Evolutionary conservation across 768 basidiomycete species (phyloP).

Genomic region (Russula sp.): DNA sequence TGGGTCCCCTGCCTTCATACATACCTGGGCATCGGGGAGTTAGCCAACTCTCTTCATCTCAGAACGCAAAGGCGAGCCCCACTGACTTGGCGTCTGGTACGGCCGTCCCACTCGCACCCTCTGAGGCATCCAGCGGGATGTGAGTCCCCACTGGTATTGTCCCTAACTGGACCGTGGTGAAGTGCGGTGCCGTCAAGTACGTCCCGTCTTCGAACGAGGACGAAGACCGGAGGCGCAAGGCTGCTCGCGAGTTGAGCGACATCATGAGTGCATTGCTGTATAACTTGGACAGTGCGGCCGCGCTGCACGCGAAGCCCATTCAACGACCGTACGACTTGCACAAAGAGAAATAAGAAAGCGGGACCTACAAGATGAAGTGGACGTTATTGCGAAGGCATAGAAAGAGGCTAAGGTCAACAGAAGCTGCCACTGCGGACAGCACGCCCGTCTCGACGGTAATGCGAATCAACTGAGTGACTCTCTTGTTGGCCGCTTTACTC

Average conservation of each 20-base stretch:
- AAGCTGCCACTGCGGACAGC: not conserved
- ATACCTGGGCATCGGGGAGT: not conserved
- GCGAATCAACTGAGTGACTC: constrained; percentile 3
- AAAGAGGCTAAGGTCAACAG: not conserved
- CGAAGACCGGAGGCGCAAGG: not conserved
- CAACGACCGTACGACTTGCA: not conserved
- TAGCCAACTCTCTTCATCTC: not conserved
- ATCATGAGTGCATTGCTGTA: constrained; percentile 14
- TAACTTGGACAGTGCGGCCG: constrained; percentile 1
- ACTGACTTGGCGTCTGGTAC: not conserved
- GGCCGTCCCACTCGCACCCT: not conserved
- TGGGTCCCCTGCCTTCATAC: not conserved
- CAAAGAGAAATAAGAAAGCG: too few species aligned
- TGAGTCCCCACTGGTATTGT: not conserved
- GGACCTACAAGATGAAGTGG: not conserved
- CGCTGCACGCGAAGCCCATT: not conserved
- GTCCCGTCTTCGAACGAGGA: not conserved
- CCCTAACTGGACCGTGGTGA: not conserved
- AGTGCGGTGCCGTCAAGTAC: not conserved
- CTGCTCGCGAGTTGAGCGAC: constrained; percentile 10
- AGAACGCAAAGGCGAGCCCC: too few species aligned
- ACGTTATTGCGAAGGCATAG: not conserved
- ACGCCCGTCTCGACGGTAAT: constrained; percentile 6
- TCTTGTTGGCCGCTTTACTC: not conserved
- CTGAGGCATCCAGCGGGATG: not conserved